Percentiles rank a stretch among this genome's conserved stretches.
Conservation (phyloP, 148 eudicot species). For the Chenopodium quinoa region DNA sequence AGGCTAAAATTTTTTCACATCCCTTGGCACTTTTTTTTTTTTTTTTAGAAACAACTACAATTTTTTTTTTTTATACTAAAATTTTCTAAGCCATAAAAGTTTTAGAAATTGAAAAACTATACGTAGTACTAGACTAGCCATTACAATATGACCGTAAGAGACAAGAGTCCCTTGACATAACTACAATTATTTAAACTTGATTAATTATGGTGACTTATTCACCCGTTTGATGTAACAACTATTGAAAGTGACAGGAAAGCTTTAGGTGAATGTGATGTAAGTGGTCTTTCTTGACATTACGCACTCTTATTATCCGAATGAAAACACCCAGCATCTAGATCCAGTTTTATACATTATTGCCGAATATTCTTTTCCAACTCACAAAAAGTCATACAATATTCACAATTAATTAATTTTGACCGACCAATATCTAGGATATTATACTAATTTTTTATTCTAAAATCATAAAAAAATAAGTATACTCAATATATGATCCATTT, state of each 20-base stretch:
- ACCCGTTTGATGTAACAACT: slow-evolving; percentile 1
- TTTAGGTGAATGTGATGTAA: slow-evolving; percentile 15
- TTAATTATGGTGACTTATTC: background rate
- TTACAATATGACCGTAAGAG: too few species aligned
- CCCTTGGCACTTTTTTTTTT: too few species aligned
- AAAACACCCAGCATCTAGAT: background rate
- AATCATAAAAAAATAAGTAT: too few species aligned
- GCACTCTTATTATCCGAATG: slow-evolving; percentile 10
- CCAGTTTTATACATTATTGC: background rate
- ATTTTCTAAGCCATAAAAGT: too few species aligned
- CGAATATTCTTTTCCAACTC: slow-evolving; percentile 6
- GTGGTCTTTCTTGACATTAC: slow-evolving; percentile 2
- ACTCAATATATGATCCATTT: too few species aligned
- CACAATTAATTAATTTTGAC: too few species aligned
- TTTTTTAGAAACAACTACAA: too few species aligned
- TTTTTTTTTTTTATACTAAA: too few species aligned
- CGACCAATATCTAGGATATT: background rate
- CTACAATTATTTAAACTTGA: too few species aligned
- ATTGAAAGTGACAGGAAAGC: slow-evolving; percentile 6
- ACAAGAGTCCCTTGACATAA: background rate
- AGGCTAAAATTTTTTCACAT: too few species aligned
- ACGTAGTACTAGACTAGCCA: too few species aligned
- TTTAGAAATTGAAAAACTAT: too few species aligned
- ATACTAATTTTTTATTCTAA: background rate
- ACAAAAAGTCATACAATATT: background rate